These are phyloP conservation scores for Ophiostoma ulmi DNA, from an alignment of 2,329 filamentous ascomycete species.

Conservation along the genomic window DNA sequence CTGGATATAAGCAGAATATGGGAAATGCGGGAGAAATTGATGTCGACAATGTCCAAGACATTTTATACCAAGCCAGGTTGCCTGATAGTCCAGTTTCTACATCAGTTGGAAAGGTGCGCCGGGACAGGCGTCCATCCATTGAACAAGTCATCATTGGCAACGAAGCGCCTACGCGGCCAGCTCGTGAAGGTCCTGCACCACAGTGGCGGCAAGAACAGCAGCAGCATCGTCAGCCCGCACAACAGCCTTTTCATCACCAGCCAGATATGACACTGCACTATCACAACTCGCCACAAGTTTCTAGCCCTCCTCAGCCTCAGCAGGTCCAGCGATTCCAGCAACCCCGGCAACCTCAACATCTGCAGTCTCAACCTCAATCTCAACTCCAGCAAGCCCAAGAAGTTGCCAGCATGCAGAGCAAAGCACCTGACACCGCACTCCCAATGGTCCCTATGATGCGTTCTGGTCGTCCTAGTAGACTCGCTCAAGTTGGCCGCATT, in stretches of 20 bases:
- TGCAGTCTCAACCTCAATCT: background rate
- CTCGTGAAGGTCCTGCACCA: background rate
- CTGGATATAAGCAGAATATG: too few relatives aligned
- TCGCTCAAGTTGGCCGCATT: conserved; percentile 80
- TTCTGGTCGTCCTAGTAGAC: conserved; percentile 51
- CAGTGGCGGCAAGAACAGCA: conserved; percentile 6
- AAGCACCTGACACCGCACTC: background rate
- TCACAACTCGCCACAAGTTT: background rate
- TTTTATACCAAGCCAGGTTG: conserved; percentile 28
- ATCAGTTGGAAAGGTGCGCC: background rate
- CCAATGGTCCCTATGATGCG: background rate
- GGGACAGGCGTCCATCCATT: conserved; percentile 14
- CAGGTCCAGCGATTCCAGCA: background rate
- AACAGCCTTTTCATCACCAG: background rate
- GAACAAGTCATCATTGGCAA: conserved; percentile 8
- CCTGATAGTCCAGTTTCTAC: background rate
- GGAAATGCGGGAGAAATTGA: conserved; percentile 28
- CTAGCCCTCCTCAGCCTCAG: background rate
- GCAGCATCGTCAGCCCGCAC: background rate
- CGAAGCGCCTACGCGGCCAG: background rate
- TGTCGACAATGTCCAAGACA: conserved; percentile 40
- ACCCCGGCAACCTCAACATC: background rate
- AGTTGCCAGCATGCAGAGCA: background rate
- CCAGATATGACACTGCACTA: background rate
- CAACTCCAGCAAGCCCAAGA: background rate